phyloP scores from a whole-genome alignment of 2,329 filamentous ascomycete genomes.

The Pseudophaeomoniella oleicola region DNA sequence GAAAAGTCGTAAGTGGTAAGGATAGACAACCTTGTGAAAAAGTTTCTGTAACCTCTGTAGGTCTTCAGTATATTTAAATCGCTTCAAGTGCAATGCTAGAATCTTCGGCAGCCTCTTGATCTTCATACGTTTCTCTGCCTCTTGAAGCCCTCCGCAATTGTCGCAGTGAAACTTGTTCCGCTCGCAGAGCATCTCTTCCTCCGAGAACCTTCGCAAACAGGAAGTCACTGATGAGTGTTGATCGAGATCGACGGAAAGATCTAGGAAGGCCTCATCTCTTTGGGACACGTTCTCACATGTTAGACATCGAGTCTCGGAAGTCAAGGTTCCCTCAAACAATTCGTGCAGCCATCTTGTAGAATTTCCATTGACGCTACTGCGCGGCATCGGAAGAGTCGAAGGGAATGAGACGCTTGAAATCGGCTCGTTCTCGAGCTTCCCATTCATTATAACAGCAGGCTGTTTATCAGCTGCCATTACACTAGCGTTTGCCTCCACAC shows the following conservation, averaged over 20 bases:
- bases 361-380: slow-evolving; percentile 38
- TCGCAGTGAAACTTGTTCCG: slow-evolving; percentile 98
- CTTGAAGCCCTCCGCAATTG: slow-evolving; percentile 87
- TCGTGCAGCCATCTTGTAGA: slow-evolving; percentile 89
- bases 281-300: slow-evolving; percentile 94
- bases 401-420: slow-evolving; percentile 26
- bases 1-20: slow-evolving; percentile 89
- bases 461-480: slow-evolving; percentile 19
- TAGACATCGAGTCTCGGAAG: slow-evolving; percentile 89
- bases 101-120: slow-evolving; percentile 89
- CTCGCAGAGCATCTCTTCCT: slow-evolving; percentile 96
- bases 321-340: slow-evolving; percentile 86
- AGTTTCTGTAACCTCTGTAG: slow-evolving; percentile 86
- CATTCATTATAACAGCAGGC: slow-evolving; percentile 17
- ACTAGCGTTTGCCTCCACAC: slow-evolving; percentile 76
- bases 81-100: slow-evolving; percentile 80
- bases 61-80: slow-evolving; percentile 97
- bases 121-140: slow-evolving; percentile 98
- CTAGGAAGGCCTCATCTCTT: slow-evolving; percentile 87
- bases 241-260: slow-evolving; percentile 89
- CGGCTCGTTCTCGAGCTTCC: slow-evolving; percentile 38
- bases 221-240: slow-evolving; percentile 94
- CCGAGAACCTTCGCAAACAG: slow-evolving; percentile 87
- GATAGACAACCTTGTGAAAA: slow-evolving; percentile 92
- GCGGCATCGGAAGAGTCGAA: slow-evolving; percentile 15